Base-by-base conservation (phyloP, 2,329 filamentous ascomycete genomes). In the Monosporascus sp. region DNA sequence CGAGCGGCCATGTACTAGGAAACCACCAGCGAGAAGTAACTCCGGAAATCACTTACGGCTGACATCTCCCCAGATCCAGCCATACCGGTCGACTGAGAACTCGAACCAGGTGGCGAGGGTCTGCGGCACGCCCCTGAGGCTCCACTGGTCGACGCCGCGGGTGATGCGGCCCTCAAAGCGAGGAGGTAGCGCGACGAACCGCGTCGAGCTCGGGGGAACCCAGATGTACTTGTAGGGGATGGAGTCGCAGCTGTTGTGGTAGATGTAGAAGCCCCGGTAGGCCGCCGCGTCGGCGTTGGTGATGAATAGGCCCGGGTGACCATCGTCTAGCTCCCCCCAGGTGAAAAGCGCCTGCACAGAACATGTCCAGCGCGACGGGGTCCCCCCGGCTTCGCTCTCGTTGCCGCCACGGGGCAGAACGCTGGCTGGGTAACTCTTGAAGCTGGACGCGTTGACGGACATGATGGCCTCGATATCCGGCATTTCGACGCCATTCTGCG, bases 201-300 rank as follows among this genome's bases (percentile, higher is more conserved):
- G 48, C 5, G 61, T 66, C 14, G 54, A 43, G 31, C 56, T 54
- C 1, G 58, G 50, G 14, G 49, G 52, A 16, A 67, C 53, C 61
- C 60, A 64, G 37, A 66, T 59, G 52, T 67, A 63, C 56, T 66
- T 64, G 55, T 59, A 61, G 0, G 64, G 63, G 3, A 64, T 50
- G 9, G 40, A 50, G 50, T 67, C 64, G 52, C 64, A 67, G 45
- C 48, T 58, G 55, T 67, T 66, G 49, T 65, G 59, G 56, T 64
- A 65, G 46, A 62, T 24, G 52, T 61, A 63, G 50, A 63, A 63
- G 5, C 57, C 56, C 9, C 57, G 52, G 52, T 49, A 52, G 20
- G 40, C 52, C 6, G 40, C 11, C 40, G 19, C 41, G 41, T 62
- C 61, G 24, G 51, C 51, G 49, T 63, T 63, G 20, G 52, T 60